These are phyloP conservation scores for Vitis hybrid DNA, from an alignment of 177 flowering plant species.

Conservation along the genomic window DNA sequence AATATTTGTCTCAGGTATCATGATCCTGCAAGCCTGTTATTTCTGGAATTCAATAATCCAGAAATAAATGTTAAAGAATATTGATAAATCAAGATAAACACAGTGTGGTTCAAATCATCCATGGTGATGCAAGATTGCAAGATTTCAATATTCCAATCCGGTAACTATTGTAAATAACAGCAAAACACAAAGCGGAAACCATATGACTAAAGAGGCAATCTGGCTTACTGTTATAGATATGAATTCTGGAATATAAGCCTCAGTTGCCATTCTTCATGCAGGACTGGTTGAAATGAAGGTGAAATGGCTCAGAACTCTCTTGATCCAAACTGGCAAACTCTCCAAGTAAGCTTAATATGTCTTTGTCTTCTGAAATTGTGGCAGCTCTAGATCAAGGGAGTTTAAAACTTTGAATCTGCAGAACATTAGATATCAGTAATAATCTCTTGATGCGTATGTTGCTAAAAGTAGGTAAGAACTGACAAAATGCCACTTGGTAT, in stretches of 20 bases:
- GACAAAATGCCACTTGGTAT: conserved; percentile 60
- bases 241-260: conserved; percentile 34
- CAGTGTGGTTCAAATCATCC: not conserved
- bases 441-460: conserved; percentile 18
- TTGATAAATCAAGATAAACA: not conserved
- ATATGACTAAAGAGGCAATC: conserved; percentile 11
- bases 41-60: not conserved
- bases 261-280: conserved; percentile 47
- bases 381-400: conserved; percentile 7
- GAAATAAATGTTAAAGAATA: not conserved
- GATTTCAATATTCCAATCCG: not conserved
- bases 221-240: conserved; percentile 32
- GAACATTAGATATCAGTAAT: conserved; percentile 16
- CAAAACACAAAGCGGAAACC: conserved; percentile 4
- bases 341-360: conserved; percentile 9
- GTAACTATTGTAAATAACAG: not conserved
- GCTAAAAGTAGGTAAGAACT: conserved; percentile 34
- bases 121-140: conserved; percentile 1
- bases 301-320: not conserved
- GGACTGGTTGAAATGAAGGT: conserved; percentile 5
- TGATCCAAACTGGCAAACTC: conserved; percentile 4
- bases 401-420: conserved; percentile 4
- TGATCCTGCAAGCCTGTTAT: not conserved
- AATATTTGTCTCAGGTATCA: not conserved
- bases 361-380: conserved; percentile 6